Percentiles rank a stretch among this genome's conserved stretches.
Evolutionary conservation across 1,284 basidiomycete species (phyloP).

Genomic region (Moesziomyces aphidis): DNA sequence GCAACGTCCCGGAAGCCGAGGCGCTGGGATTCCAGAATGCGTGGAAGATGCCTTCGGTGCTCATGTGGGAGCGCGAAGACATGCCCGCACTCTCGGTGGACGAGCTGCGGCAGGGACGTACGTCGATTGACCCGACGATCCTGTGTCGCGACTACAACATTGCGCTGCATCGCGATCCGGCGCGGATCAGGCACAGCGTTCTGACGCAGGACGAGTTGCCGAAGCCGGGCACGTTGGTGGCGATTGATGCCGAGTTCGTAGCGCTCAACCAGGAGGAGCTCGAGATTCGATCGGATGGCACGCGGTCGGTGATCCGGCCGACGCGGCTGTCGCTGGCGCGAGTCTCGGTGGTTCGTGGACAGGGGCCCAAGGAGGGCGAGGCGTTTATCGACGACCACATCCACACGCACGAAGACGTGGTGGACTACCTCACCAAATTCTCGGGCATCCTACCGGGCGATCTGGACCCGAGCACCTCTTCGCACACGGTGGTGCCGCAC

Average conservation of each 20-base stretch:
- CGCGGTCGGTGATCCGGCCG: slow-evolving; percentile 89
- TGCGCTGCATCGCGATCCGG: slow-evolving; percentile 76
- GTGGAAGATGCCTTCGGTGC: slow-evolving; percentile 94
- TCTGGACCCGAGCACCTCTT: slow-evolving; percentile 84
- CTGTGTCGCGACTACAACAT: slow-evolving; percentile 85
- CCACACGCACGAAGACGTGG: slow-evolving; percentile 90
- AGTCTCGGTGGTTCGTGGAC: slow-evolving; percentile 91
- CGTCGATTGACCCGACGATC: slow-evolving; percentile 70
- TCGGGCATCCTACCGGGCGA: slow-evolving; percentile 89
- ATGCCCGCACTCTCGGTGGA: slow-evolving; percentile 50
- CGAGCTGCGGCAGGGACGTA: slow-evolving; percentile 39
- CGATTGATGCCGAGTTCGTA: slow-evolving; percentile 98
- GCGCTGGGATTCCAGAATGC: slow-evolving; percentile 82
- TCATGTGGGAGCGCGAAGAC: slow-evolving; percentile 87
- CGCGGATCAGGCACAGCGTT: slow-evolving; percentile 80
- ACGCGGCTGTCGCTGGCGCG: slow-evolving; percentile 91
- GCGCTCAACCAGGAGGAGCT: slow-evolving; percentile 95
- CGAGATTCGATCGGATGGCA: slow-evolving; percentile 93
- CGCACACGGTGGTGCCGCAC: slow-evolving; percentile 89
- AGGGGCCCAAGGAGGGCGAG: slow-evolving; percentile 80
- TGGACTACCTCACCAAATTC: slow-evolving; percentile 96
- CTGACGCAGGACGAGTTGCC: slow-evolving; percentile 83
- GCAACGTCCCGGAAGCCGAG: slow-evolving; percentile 83
- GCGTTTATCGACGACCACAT: slow-evolving; percentile 99
- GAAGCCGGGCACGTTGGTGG: slow-evolving; percentile 82